These are phyloP conservation scores for Entomophthora muscae DNA, from an alignment of 371 early-diverging fungal genomes.

Conservation along the genomic window DNA sequence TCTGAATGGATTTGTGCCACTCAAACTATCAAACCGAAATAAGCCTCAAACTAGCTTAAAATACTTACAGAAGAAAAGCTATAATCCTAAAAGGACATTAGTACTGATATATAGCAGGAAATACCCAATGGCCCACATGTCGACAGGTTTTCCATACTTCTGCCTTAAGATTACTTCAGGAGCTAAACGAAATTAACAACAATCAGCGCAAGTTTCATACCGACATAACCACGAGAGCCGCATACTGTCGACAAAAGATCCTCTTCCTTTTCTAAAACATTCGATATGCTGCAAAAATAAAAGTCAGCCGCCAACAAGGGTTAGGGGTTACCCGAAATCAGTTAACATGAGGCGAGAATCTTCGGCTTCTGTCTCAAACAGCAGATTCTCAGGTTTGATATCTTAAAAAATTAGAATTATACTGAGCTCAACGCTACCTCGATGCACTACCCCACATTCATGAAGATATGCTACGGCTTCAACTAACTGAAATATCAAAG, in stretches of 20 bases:
- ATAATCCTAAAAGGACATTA: slow-evolving; percentile 24
- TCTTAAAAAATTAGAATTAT: slow-evolving; percentile 22
- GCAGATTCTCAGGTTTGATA: slow-evolving; percentile 66
- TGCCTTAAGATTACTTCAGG: slow-evolving; percentile 61
- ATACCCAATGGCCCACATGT: slow-evolving; percentile 22
- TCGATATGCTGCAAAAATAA: slow-evolving; percentile 27
- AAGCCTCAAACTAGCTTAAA: background rate
- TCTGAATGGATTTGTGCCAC: slow-evolving; percentile 62
- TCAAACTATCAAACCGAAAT: slow-evolving; percentile 21
- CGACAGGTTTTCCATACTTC: slow-evolving; percentile 59
- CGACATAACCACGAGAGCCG: slow-evolving; percentile 34
- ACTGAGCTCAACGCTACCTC: slow-evolving; percentile 32
- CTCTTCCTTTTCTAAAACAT: slow-evolving; percentile 23
- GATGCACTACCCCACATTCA: slow-evolving; percentile 42
- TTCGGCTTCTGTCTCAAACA: slow-evolving; percentile 36
- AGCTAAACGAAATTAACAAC: slow-evolving; percentile 20
- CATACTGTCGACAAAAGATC: slow-evolving; percentile 32
- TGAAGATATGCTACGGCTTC: slow-evolving; percentile 58
- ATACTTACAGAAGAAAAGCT: slow-evolving; percentile 40
- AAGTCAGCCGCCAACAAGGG: background rate
- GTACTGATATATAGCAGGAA: background rate
- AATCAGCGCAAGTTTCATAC: background rate
- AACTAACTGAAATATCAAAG: slow-evolving; percentile 41
- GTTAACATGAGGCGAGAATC: slow-evolving; percentile 40
- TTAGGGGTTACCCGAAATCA: slow-evolving; percentile 28